phyloP scores from a whole-genome alignment of 371 early-diverging fungal genomes.

The Mortierella sp. region DNA sequence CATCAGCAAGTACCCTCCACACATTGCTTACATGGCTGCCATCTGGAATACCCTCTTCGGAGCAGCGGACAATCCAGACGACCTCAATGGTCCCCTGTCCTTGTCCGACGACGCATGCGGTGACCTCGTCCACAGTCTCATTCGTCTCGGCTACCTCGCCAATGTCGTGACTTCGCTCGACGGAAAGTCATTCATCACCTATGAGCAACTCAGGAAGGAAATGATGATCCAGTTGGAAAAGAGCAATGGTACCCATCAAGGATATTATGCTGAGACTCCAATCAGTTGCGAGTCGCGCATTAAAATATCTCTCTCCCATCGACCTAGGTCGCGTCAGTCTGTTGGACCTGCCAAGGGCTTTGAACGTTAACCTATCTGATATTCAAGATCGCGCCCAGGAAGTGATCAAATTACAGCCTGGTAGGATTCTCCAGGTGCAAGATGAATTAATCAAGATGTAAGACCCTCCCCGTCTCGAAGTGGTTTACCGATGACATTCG shows the following conservation, averaged over 20 bases:
- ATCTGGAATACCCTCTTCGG: conserved; percentile 49
- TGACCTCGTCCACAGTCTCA: conserved; percentile 37
- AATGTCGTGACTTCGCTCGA: conserved; percentile 37
- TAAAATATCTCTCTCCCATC: neutral
- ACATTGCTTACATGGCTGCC: too few species aligned
- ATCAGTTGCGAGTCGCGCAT: too few species aligned
- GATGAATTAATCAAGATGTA: conserved; percentile 44
- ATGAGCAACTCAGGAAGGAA: conserved; percentile 33
- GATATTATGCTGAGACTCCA: neutral
- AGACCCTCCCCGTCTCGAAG: neutral
- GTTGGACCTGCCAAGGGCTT: conserved; percentile 33
- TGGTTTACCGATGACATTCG: neutral
- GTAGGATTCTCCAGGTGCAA: conserved; percentile 30
- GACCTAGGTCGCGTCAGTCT: conserved; percentile 38
- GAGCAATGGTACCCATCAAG: conserved; percentile 21
- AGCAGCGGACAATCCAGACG: conserved; percentile 24
- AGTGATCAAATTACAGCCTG: conserved; percentile 18
- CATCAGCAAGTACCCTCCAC: too few species aligned
- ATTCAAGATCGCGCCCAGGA: conserved; percentile 32
- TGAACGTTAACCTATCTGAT: conserved; percentile 37
- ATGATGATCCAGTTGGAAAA: conserved; percentile 23
- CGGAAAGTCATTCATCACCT: conserved; percentile 46
- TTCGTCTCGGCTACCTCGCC: conserved; percentile 38
- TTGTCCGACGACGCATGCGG: conserved; percentile 49
- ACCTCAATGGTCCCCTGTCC: conserved; percentile 21